These are phyloP conservation scores for Cerrena zonata DNA, from an alignment of 1,284 basidiomycete genomes.

Conservation along the genomic window DNA sequence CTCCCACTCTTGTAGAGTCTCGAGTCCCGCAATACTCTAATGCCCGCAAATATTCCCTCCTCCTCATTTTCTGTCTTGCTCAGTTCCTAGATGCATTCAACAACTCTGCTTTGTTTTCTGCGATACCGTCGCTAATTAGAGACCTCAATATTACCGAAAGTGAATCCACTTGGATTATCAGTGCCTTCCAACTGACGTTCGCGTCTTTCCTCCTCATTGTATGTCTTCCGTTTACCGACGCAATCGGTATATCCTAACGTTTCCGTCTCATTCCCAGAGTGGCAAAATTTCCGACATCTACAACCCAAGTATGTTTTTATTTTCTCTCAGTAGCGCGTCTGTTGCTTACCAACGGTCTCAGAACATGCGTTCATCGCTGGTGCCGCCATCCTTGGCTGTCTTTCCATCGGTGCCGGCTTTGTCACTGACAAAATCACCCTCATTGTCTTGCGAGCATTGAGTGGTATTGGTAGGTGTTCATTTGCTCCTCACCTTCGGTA, in stretches of 20 bases:
- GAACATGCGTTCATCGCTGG: conserved; percentile 30
- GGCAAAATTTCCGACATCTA: conserved; percentile 30
- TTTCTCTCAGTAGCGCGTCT: neutral
- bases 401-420: conserved; percentile 38
- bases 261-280: conserved; percentile 16
- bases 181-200: conserved; percentile 30
- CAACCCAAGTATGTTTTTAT: conserved; percentile 25
- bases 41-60: conserved; percentile 27
- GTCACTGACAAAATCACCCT: conserved; percentile 35
- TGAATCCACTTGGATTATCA: conserved; percentile 30
- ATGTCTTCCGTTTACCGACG: conserved; percentile 12
- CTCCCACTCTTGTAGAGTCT: conserved; percentile 25
- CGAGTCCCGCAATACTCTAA: conserved; percentile 22
- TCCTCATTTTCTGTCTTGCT: conserved; percentile 41
- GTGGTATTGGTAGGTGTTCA: conserved; percentile 32
- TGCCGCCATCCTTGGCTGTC: conserved; percentile 29
- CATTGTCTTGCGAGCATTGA: conserved; percentile 39
- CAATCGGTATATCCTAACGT: neutral
- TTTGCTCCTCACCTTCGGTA: neutral
- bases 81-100: conserved; percentile 46
- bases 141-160: conserved; percentile 24
- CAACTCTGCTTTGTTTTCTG: conserved; percentile 42
- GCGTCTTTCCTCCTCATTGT: conserved; percentile 30
- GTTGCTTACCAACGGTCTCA: conserved; percentile 8
- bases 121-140: conserved; percentile 32